Evolutionary conservation across 345 rosid species (phyloP).

Genomic region (Angophora floribunda): DNA sequence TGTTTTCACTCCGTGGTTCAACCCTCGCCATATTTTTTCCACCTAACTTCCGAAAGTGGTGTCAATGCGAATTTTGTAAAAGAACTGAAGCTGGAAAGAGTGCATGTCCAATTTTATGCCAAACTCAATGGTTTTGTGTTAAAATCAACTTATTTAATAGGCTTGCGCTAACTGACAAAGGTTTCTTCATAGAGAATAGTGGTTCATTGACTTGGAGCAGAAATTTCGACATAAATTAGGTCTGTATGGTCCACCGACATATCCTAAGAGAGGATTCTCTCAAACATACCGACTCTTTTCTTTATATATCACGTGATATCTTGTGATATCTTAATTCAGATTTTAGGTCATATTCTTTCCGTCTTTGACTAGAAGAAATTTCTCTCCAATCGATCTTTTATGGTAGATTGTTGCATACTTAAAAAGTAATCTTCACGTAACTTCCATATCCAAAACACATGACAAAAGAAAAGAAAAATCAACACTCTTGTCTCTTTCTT

Average conservation of each 20-base stretch:
- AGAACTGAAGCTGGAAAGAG: background rate
- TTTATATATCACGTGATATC: background rate
- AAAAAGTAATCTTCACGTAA: background rate
- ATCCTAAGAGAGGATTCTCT: background rate
- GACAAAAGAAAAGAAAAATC: background rate
- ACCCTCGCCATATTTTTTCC: background rate
- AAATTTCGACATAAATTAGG: background rate
- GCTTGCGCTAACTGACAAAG: background rate
- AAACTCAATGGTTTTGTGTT: background rate
- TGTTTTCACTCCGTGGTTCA: background rate
- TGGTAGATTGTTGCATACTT: background rate
- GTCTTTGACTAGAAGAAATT: background rate
- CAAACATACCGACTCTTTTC: background rate
- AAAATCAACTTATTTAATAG: background rate
- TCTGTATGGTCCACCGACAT: background rate
- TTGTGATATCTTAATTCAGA: background rate
- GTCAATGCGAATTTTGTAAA: background rate
- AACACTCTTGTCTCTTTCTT: background rate
- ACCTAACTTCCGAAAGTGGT: background rate
- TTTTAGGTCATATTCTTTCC: background rate
- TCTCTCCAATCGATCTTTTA: background rate
- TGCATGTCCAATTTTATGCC: background rate
- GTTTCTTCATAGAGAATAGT: background rate
- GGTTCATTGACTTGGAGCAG: background rate
- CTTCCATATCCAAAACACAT: background rate